Percentiles rank a stretch among this genome's conserved stretches.
Conservation (phyloP, 768 basidiomycete genomes). For the Hericium rajendrae region DNA sequence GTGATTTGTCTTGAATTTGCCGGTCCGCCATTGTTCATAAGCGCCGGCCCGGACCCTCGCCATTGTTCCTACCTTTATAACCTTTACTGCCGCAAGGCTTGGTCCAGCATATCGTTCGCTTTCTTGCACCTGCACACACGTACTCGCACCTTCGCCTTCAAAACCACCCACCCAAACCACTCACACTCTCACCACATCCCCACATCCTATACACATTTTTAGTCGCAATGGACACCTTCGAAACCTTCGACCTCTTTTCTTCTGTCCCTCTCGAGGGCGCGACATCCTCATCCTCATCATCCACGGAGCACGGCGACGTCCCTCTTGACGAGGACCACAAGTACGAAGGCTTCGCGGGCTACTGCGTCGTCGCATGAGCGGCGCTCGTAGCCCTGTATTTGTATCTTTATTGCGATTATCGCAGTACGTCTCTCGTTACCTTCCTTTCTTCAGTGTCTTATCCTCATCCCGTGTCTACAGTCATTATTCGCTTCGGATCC, state of each 20-base stretch:
- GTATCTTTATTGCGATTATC: background rate
- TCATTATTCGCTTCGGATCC: background rate
- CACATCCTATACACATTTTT: background rate
- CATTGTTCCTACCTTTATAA: too few species aligned
- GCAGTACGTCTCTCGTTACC: background rate
- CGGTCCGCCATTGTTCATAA: too few species aligned
- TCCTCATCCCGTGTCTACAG: background rate
- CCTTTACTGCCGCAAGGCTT: too few species aligned
- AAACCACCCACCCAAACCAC: too few species aligned
- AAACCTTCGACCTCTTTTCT: background rate
- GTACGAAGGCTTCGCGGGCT: background rate
- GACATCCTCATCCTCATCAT: background rate
- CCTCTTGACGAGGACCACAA: conserved; percentile 2
- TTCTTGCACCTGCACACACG: too few species aligned
- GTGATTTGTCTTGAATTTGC: too few species aligned
- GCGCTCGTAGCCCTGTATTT: background rate
- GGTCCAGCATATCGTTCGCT: too few species aligned
- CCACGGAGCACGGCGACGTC: background rate
- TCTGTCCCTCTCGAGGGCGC: background rate
- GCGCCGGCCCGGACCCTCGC: too few species aligned
- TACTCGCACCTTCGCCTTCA: too few species aligned
- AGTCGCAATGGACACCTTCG: background rate
- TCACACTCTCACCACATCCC: too few species aligned
- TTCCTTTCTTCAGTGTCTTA: background rate
- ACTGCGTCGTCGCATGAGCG: conserved; percentile 1